These are phyloP conservation scores for Backusella luteola DNA, from an alignment of 192 early-diverging fungal genomes.

Conservation along the genomic window DNA sequence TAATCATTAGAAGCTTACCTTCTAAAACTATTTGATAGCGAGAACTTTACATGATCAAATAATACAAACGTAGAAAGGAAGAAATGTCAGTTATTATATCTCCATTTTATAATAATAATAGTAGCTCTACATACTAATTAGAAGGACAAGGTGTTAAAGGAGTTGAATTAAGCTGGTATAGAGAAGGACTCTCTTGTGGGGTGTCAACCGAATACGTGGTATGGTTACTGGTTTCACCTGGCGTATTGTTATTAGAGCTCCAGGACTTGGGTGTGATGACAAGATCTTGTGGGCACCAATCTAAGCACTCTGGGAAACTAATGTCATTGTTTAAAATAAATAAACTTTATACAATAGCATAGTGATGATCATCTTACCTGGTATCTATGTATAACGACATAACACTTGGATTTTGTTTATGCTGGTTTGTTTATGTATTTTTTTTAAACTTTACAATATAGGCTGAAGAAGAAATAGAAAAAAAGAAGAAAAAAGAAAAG, in stretches of 20 bases:
- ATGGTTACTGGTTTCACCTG: background rate
- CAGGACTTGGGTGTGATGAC: slow-evolving; percentile 1
- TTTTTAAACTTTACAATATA: background rate
- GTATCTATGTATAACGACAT: slow-evolving; percentile 9
- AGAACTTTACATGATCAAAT: background rate
- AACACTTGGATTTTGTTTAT: background rate
- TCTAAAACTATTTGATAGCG: slow-evolving; percentile 2
- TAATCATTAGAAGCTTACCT: background rate
- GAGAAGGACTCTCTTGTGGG: background rate
- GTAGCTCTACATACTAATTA: background rate
- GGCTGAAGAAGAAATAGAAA: background rate
- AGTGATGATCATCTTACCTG: background rate
- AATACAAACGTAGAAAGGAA: background rate
- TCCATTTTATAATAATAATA: background rate
- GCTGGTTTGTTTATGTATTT: background rate
- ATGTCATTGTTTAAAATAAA: background rate
- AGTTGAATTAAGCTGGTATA: background rate
- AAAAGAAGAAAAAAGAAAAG: slow-evolving; percentile 1
- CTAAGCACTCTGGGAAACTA: background rate
- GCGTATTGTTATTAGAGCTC: background rate
- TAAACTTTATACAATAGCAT: background rate
- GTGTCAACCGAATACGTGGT: background rate
- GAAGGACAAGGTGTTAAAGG: background rate
- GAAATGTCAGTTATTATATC: background rate
- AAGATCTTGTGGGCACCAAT: background rate